Evolutionary conservation across 192 early-diverging fungal genomes (phyloP), one percentile per base, ranked within the genome.

Genomic region (Phycomyces nitens): DNA sequence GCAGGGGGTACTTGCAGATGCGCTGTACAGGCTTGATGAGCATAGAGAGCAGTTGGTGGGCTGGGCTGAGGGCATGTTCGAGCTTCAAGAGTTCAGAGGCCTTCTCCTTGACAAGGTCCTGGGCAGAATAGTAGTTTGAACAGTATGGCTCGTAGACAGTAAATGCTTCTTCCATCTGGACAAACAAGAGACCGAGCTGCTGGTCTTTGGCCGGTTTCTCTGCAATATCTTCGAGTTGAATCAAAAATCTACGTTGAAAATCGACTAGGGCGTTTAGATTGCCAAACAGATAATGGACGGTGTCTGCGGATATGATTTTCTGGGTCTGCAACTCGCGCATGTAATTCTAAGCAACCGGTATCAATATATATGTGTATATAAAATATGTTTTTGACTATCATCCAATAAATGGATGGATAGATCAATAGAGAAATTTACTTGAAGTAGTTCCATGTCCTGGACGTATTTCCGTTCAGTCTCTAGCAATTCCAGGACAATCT

Each of bases 11-110:
- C 81, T 95, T 95, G 82, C 95, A 96, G 60, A 98, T 92, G 53
- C 97, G 86, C 77, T 99, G 97, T 8, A 99, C 86, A 2, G 97
- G 97, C 68, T 97, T 96, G 79, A 99, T 99, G 56, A 99, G 82
- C 77, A 92, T 90, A 6, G 89, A 91, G 18, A 91, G 92, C 63
- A 99, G 74, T 74, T 88, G 91, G 60, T 94, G 89, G 58, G 83
- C 84, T 21, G 94, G 94, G 51, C 95, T 92, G 56, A 89, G 89
- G 60, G 86, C 77, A 70, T 83, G 81, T 40, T 74, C 73, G 57
- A 86, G 72, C 62, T 78, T 83, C 79, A 81, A 77, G 41, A 93
- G 75, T 50, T 82, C 79, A 29, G 81, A 76, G n/a, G 76, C 74
- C 68, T 92, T 86, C 42, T 84, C 79, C 0, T 84, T 64, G 53